Base-by-base conservation (phyloP, 306 rosid species). In the Corylus americana region DNA sequence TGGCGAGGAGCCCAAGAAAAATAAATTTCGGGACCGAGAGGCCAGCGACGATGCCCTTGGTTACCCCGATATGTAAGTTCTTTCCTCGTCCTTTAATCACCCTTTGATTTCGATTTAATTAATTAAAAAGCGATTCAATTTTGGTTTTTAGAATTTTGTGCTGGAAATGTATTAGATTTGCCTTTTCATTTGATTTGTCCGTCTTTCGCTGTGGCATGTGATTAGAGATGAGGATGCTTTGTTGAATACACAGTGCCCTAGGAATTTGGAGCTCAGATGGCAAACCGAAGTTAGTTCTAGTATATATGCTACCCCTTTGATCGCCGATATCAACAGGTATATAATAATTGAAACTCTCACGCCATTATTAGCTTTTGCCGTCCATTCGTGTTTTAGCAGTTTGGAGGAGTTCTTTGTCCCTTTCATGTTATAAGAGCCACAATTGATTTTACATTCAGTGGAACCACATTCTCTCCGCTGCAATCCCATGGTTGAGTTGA, bases 221-320 rank as follows among this genome's bases (percentile, higher is more conserved):
- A 39, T 80, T 79, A 94, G 99, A 49, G 94, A 96, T 55, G 99
- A 96, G 82, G 98, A 96, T 84, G 94, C 97, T 75, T 87, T 93
- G 71, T 80, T 93, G 81, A 93, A 91, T 86, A 75, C 99, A 0
- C 87, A 80, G 74, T 96, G 99, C 78, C 97, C 99, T n/a, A 86
- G 83, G 89, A 90, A 93, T 87, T 89, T 96, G 90, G 99, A 96
- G 91, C 87, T 96, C 13, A 85, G 98, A 88, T 96, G 99, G 99
- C 97, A 96, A 81, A 89, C 99, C 0, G 99, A 96, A 93, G 98
- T 96, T 66, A 96, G 98, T 82, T 93, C 99, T 55, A 96, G 99
- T 71, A 88, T 96, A 72, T 96, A 93, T 86, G 99, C 98, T 3
- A 85, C 93, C 7, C 99, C 99, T 29, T 89, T 96, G 93, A 73